These are phyloP conservation scores for Rhizopogon sp. DNA, from an alignment of 768 basidiomycete species.

Conservation along the genomic window DNA sequence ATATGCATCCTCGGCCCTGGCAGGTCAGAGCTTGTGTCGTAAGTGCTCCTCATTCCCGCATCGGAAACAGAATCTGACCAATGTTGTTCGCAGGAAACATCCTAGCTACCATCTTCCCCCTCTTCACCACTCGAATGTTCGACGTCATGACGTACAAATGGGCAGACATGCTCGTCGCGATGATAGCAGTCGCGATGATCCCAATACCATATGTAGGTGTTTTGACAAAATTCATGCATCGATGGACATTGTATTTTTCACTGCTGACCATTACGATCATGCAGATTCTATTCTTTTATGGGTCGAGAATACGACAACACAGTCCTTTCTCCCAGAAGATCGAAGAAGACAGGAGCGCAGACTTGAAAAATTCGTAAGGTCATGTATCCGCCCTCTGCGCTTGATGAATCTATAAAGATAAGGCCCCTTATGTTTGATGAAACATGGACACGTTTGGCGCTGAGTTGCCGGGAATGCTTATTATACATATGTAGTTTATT, in stretches of 20 bases:
- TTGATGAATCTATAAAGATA: background rate
- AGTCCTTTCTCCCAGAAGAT: slow-evolving; percentile 22
- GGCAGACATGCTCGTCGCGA: slow-evolving; percentile 54
- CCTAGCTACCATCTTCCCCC: slow-evolving; percentile 48
- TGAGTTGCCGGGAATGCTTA: too few relatives aligned
- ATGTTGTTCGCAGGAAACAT: slow-evolving; percentile 37
- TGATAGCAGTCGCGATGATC: slow-evolving; percentile 48
- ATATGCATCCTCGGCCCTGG: slow-evolving; percentile 56
- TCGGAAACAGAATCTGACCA: background rate
- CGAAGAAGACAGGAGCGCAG: slow-evolving; percentile 1
- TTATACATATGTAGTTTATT: background rate
- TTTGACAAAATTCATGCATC: too few relatives aligned
- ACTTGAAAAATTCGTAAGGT: background rate
- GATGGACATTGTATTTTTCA: too few relatives aligned
- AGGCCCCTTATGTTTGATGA: too few relatives aligned
- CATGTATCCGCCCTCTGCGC: background rate
- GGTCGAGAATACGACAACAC: slow-evolving; percentile 25
- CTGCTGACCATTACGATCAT: background rate
- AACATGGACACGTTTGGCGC: too few relatives aligned
- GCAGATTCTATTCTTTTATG: slow-evolving; percentile 27
- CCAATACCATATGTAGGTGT: slow-evolving; percentile 53
- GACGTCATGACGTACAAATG: slow-evolving; percentile 49
- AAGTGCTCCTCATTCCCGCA: slow-evolving; percentile 15
- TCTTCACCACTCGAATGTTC: slow-evolving; percentile 62
- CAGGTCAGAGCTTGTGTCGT: slow-evolving; percentile 34